Conservation (phyloP, 768 basidiomycete species). For the Strobilomyces echinocephalus region DNA sequence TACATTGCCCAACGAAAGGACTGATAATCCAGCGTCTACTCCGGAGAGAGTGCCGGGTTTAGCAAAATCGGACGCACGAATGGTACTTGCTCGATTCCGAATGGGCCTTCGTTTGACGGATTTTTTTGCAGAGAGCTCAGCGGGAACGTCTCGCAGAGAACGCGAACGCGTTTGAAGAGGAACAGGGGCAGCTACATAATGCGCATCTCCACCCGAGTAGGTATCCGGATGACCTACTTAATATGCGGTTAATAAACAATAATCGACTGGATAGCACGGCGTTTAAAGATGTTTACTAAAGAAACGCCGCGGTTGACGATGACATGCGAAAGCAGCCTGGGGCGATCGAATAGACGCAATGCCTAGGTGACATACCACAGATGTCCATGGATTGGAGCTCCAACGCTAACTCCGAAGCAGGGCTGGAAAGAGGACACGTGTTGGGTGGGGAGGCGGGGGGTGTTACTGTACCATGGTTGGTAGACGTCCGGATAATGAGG, state of each 20-base stretch:
- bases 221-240: constrained; percentile 12
- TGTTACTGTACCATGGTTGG: background rate
- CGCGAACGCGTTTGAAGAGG: constrained; percentile 14
- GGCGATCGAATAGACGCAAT: background rate
- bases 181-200: background rate
- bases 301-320: background rate
- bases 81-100: constrained; percentile 47
- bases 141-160: constrained; percentile 19
- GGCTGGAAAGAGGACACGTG: constrained; percentile 12
- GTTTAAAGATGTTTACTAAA: background rate
- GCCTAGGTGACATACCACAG: constrained; percentile 22
- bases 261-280: background rate
- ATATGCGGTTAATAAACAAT: constrained; percentile 6
- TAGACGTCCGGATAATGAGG: background rate
- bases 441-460: constrained; percentile 2
- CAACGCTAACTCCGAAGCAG: constrained; percentile 16
- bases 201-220: constrained; percentile 9
- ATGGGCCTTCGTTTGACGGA: constrained; percentile 1
- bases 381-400: constrained; percentile 23
- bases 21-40: background rate
- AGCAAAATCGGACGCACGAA: constrained; percentile 44
- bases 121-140: constrained; percentile 11
- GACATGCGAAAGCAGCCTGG: background rate
- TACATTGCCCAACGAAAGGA: constrained; percentile 15
- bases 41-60: constrained; percentile 11